Evolutionary conservation across 2,329 filamentous ascomycete species (phyloP).

Genomic region (Phymatotrichopsis omnivora): DNA sequence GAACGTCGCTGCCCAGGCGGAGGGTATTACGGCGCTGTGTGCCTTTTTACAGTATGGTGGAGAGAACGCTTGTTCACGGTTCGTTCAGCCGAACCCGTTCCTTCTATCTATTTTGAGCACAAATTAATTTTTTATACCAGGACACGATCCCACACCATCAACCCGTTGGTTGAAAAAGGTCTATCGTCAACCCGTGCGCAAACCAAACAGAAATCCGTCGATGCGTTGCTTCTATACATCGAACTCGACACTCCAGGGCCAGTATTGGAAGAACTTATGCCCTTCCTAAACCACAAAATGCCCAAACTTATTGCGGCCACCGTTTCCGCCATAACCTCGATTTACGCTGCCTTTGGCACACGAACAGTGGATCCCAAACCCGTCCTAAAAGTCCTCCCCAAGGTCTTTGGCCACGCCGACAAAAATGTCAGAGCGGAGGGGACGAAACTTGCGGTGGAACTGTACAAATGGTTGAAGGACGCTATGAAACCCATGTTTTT

Average conservation of each 20-base stretch:
- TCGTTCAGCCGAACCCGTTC: constrained; percentile 27
- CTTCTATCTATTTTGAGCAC: background rate
- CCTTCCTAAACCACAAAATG: constrained; percentile 73
- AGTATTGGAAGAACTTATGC: constrained; percentile 81
- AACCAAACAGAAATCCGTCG: constrained; percentile 76
- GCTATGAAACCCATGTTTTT: constrained; percentile 98
- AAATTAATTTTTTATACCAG: constrained; percentile 36
- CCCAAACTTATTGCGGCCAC: constrained; percentile 77
- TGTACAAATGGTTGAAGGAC: constrained; percentile 94
- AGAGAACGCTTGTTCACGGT: constrained; percentile 63
- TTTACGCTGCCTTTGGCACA: constrained; percentile 90
- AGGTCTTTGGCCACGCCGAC: constrained; percentile 90
- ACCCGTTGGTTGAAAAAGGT: constrained; percentile 81
- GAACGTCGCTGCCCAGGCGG: constrained; percentile 93
- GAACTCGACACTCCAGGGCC: constrained; percentile 80
- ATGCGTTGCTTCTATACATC: constrained; percentile 78
- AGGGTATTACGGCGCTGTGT: constrained; percentile 77
- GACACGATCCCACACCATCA: constrained; percentile 64
- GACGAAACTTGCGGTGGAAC: constrained; percentile 79
- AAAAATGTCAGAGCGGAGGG: constrained; percentile 96
- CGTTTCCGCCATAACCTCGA: constrained; percentile 64
- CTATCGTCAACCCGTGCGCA: constrained; percentile 76
- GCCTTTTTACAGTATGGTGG: constrained; percentile 89
- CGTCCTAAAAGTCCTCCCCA: constrained; percentile 75
- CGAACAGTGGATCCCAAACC: constrained; percentile 90